These are phyloP conservation scores for Bassia scoparia DNA, from an alignment of 148 eudicot genomes.

Conservation along the genomic window DNA sequence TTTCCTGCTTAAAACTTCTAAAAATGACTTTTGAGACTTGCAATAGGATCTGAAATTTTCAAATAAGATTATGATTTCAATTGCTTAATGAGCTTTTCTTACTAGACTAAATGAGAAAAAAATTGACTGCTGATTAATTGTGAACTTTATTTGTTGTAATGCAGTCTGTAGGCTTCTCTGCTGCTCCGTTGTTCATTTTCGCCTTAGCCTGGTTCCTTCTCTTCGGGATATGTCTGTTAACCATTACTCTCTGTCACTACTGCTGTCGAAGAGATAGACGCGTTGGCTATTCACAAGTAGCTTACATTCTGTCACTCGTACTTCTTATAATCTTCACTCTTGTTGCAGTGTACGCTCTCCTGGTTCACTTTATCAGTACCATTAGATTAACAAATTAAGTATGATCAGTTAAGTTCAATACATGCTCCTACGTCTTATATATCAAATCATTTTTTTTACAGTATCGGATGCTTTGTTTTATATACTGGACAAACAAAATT, in stretches of 20 bases:
- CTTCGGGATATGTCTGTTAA: slow-evolving; percentile 58
- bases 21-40: not conserved
- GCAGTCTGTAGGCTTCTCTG: slow-evolving; percentile 83
- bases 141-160: slow-evolving; percentile 3
- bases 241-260: slow-evolving; percentile 50
- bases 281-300: slow-evolving; percentile 66
- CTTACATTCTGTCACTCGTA: slow-evolving; percentile 67
- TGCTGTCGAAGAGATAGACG: slow-evolving; percentile 57
- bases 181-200: slow-evolving; percentile 61
- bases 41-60: not conserved
- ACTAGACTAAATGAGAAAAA: not conserved
- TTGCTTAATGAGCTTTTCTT: not conserved
- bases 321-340: slow-evolving; percentile 73
- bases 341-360: slow-evolving; percentile 56
- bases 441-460: slow-evolving; percentile 32
- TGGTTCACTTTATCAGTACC: slow-evolving; percentile 13
- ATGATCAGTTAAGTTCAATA: not conserved
- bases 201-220: slow-evolving; percentile 58
- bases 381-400: not conserved
- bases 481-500: slow-evolving; percentile 78
- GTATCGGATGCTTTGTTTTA: slow-evolving; percentile 71
- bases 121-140: not conserved
- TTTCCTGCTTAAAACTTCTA: no score
- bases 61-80: not conserved
- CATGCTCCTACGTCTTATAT: slow-evolving; percentile 3